Evolutionary conservation across 345 rosid species (phyloP), one percentile per base, ranked within the genome.

Genomic region (Aquilaria malaccensis): DNA sequence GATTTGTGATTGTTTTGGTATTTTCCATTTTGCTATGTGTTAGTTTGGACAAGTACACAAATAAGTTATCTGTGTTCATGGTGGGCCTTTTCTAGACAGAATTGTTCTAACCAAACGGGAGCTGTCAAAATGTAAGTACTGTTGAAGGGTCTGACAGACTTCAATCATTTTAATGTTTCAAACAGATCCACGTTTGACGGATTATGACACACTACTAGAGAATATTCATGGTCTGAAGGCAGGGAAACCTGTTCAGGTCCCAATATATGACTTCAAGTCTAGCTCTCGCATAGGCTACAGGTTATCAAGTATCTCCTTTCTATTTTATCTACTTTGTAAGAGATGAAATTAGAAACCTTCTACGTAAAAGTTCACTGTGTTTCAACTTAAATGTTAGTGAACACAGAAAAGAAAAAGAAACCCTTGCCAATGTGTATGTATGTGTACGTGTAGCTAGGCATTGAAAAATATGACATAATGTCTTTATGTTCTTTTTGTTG

Each of bases 151-250:
- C 22, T 76, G 60, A 57, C 14, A 46, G 70, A 60, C 49, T 71
- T 74, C 76, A 63, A 76, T 74, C 53, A 45, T 55, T 77, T 53
- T 61, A 13, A 33, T 65, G 53, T 65, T 65, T 74, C 72, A 70
- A 73, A 76, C 91, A 94, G 99, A 94, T 60, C 99, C 99, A 12
- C 83, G 97, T 46, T 69, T 94, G 95, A 90, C 96, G 9, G 99
- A 94, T 76, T 94, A 94, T 75, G 86, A 80, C 56, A 83, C 95
- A 45, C 85, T 94, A 74, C 96, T 94, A 45, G 85, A 85, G 41
- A 94, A 94, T 78, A 79, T 94, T 57, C 91, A 75, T 29, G 95
- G 91, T 57, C 70, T 94, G 41, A 88, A 74, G 77, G 97, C 74
- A 14, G 99, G 99, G 65, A 90, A 86, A 76, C 74, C 95, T 51